These are phyloP conservation scores for Pseudonitzschia multistriata DNA, from an alignment of 108 stramenopile species.

Conservation along the genomic window DNA sequence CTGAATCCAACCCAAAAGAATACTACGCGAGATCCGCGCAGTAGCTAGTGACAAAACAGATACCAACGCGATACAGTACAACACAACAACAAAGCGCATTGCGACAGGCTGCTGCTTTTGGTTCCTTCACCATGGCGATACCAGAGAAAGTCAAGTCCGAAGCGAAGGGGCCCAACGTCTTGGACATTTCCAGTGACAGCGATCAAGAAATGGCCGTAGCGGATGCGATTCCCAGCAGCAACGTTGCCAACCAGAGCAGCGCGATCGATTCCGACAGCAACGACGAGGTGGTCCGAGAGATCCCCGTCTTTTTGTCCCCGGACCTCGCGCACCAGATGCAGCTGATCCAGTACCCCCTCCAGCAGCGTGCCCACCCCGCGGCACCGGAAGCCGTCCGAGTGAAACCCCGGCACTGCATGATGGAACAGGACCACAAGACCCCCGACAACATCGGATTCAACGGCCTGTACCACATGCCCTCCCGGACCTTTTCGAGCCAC, in stretches of 20 bases:
- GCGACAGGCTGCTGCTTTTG: no score
- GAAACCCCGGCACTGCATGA: conserved; percentile 64
- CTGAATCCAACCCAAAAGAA: no score
- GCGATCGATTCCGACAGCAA: not conserved
- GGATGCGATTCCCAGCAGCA: not conserved
- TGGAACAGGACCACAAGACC: conserved; percentile 57
- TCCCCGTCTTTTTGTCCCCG: conserved; percentile 82
- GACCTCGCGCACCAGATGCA: conserved; percentile 53
- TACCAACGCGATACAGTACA: no score
- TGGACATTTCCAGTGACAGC: not conserved
- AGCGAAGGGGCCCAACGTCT: not conserved
- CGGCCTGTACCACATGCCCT: conserved; percentile 39
- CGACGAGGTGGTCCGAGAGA: conserved; percentile 69
- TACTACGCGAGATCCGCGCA: no score
- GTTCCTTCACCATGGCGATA: not conserved
- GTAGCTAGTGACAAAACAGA: no score
- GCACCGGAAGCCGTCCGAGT: conserved; percentile 50
- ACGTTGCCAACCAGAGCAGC: not conserved
- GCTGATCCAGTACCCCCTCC: conserved; percentile 80
- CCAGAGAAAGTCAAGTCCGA: not conserved
- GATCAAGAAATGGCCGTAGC: not conserved
- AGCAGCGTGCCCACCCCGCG: conserved; percentile 29
- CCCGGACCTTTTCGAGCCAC: conserved; percentile 63
- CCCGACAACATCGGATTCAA: conserved; percentile 14
- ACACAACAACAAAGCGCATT: not conserved